Evolutionary conservation across 306 rosid species (phyloP).

Genomic region (Vicia faba): DNA sequence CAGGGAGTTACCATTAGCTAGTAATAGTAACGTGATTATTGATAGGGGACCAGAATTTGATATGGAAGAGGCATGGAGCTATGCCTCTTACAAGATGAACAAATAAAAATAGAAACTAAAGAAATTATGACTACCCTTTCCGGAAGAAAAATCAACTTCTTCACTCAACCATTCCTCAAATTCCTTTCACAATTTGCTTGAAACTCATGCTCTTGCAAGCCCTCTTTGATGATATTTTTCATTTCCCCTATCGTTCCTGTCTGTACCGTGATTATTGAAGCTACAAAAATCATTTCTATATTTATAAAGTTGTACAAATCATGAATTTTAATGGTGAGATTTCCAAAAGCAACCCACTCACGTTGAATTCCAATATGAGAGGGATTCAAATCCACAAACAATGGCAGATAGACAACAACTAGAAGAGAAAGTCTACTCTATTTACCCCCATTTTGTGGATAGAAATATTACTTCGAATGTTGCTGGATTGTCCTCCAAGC

Average conservation of each 20-base stretch:
- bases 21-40: background rate
- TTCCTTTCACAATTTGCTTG: background rate
- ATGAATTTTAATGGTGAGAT: background rate
- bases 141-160: constrained; percentile 4
- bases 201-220: background rate
- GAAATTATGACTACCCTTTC: background rate
- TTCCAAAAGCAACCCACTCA: background rate
- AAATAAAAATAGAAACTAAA: background rate
- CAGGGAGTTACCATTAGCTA: background rate
- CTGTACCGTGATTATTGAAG: too few relatives aligned
- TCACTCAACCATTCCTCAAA: background rate
- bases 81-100: background rate
- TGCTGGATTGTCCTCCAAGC: background rate
- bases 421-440: background rate
- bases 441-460: background rate
- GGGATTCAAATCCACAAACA: background rate
- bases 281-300: background rate
- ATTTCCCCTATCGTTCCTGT: background rate
- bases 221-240: background rate
- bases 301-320: background rate
- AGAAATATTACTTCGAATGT: background rate
- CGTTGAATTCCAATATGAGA: background rate
- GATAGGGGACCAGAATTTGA: background rate
- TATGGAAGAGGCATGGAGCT: background rate
- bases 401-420: background rate